phyloP scores from a whole-genome alignment of 441 rosid species.

The Corymbia citriodora region DNA sequence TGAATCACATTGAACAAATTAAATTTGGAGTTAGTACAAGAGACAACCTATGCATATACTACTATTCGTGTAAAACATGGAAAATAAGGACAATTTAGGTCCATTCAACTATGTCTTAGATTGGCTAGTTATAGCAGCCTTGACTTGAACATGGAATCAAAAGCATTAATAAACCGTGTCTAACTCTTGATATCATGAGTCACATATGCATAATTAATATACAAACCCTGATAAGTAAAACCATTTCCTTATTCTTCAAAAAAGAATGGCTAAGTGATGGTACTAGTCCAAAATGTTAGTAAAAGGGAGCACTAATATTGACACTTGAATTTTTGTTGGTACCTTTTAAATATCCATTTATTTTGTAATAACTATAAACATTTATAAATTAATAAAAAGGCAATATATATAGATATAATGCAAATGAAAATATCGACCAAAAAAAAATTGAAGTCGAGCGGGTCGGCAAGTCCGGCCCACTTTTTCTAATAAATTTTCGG shows the following conservation, averaged over 20 bases:
- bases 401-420: no score
- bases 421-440: no score
- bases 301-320: no score
- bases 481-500: no score
- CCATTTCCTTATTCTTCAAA: neutral
- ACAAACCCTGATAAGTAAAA: neutral
- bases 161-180: neutral
- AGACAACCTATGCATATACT: neutral
- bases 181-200: neutral
- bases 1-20: no score
- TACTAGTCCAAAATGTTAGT: neutral
- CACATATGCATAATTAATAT: neutral
- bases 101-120: conserved; percentile 82
- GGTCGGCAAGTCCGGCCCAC: no score
- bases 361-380: no score
- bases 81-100: conserved; percentile 32
- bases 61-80: neutral
- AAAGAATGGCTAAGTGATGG: neutral
- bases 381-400: no score
- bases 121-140: conserved; percentile 81
- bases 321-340: no score
- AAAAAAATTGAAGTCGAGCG: no score
- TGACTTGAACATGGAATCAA: conserved; percentile 64
- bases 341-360: no score
- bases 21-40: neutral